Conservation (phyloP, 106 monocot genomes). For the Allium sativum region DNA sequence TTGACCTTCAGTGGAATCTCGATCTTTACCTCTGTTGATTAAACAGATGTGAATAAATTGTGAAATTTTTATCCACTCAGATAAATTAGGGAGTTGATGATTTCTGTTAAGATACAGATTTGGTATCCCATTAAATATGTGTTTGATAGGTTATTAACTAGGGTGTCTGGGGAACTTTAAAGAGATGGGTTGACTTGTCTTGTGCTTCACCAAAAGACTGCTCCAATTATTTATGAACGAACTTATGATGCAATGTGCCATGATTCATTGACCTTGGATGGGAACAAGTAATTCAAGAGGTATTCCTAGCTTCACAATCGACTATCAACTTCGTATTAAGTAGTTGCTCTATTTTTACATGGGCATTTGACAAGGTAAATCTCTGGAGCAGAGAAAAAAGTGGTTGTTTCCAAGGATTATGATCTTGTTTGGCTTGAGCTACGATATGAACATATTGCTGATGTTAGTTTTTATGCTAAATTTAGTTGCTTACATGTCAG, state of each 20-base stretch:
- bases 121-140: no score
- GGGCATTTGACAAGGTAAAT: constrained; percentile 11
- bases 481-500: background rate
- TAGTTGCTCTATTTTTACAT: no score
- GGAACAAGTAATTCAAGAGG: constrained; percentile 64
- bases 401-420: constrained; percentile 57
- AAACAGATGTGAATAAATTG: constrained; percentile 53
- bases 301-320: constrained; percentile 6
- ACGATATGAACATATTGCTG: constrained; percentile 69
- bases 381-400: constrained; percentile 50
- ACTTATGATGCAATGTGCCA: constrained; percentile 84
- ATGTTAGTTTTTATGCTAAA: constrained; percentile 33
- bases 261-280: constrained; percentile 64
- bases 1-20: constrained; percentile 56
- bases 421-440: constrained; percentile 81
- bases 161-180: no score
- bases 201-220: constrained; percentile 24
- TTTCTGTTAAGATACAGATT: no score
- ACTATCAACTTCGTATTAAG: no score
- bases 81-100: no score
- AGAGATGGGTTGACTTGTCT: background rate
- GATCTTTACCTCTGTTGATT: constrained; percentile 27
- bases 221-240: constrained; percentile 79
- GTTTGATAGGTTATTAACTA: no score
- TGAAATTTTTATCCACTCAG: no score